phyloP scores from a whole-genome alignment of 805 yeast species.

The Dipodascopsis tothii region DNA sequence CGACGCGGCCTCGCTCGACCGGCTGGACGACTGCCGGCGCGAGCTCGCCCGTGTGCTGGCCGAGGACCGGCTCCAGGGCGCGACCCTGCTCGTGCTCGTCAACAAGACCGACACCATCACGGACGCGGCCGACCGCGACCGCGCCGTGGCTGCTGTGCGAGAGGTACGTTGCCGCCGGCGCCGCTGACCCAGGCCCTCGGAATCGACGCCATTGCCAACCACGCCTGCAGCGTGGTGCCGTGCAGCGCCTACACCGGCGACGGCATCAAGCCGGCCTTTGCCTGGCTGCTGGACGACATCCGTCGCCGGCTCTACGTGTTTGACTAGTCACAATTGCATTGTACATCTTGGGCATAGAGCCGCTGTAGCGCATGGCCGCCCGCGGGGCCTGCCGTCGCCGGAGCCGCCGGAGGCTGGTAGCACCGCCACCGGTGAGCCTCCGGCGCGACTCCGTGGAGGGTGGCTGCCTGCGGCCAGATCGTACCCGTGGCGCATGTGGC shows the following conservation, averaged over 20 bases:
- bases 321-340: constrained; percentile 7
- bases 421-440: too few species aligned
- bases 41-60: constrained; percentile 58
- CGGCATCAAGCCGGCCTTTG: constrained; percentile 36
- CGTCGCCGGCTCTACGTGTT: constrained; percentile 32
- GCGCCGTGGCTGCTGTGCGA: constrained; percentile 8
- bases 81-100: constrained; percentile 57
- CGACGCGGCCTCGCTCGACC: constrained; percentile 53
- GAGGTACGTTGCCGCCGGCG: constrained; percentile 5
- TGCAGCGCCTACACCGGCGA: constrained; percentile 46
- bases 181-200: constrained; percentile 25
- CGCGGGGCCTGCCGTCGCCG: too few species aligned
- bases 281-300: constrained; percentile 40
- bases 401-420: too few species aligned
- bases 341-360: not conserved
- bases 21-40: constrained; percentile 55
- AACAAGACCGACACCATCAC: constrained; percentile 64
- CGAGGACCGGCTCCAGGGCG: constrained; percentile 65
- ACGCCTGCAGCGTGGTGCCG: constrained; percentile 38
- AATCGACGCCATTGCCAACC: constrained; percentile 33
- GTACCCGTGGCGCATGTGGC: too few species aligned
- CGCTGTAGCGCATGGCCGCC: too few species aligned
- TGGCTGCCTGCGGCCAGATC: too few species aligned
- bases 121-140: constrained; percentile 17
- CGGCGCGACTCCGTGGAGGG: too few species aligned